Evolutionary conservation across 768 basidiomycete species (phyloP).

Genomic region (Leccinum olivaceopallidum): DNA sequence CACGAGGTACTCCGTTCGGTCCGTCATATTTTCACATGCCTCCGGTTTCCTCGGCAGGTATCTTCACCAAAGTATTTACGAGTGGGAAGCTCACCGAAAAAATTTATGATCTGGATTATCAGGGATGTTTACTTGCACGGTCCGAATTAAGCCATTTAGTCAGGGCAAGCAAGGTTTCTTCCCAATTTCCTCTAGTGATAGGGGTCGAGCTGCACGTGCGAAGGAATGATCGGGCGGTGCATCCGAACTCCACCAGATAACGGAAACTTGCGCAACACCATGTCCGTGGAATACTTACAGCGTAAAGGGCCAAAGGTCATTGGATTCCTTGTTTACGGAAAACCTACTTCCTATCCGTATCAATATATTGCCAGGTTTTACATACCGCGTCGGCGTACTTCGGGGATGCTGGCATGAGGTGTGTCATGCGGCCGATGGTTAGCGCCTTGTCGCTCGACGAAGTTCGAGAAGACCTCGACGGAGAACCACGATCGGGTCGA

Average conservation of each 20-base stretch:
- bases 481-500: not conserved
- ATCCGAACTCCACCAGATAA: not conserved
- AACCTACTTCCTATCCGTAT: not conserved
- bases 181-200: not conserved
- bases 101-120: not conserved
- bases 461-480: not conserved
- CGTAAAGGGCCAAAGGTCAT: not conserved
- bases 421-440: not conserved
- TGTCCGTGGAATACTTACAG: not conserved
- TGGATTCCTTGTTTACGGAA: not conserved
- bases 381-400: not conserved
- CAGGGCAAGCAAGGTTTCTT: constrained; percentile 12
- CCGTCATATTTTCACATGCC: not conserved
- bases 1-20: not conserved
- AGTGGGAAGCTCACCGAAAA: not conserved
- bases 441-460: not conserved
- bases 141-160: not conserved
- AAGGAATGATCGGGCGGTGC: not conserved
- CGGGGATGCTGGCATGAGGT: not conserved
- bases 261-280: not conserved
- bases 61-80: not conserved
- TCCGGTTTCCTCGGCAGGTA: not conserved
- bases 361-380: not conserved
- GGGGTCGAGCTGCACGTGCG: not conserved
- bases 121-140: not conserved